Base-by-base conservation (phyloP, 495 filamentous ascomycete species). In the Oidiodendron maius region DNA sequence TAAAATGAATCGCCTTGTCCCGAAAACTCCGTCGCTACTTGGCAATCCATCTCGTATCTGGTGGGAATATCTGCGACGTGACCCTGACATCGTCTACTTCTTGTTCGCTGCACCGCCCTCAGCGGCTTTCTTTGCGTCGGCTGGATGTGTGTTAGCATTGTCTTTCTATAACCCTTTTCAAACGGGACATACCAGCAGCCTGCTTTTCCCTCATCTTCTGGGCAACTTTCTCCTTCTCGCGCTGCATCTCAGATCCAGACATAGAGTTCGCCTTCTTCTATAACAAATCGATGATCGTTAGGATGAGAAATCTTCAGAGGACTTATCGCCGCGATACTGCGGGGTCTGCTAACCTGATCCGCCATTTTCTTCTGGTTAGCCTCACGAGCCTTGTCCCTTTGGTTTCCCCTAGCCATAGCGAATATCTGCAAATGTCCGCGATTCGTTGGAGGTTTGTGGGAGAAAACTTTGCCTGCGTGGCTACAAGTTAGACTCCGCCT, bases 131-230 rank as follows among this genome's bases (percentile, higher is more conserved):
- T 69, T 76, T 24, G 71, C 74, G 51, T 77, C 69, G 61, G 74
- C 74, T 77, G 25, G 10, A 35, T 24, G 4, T 11, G 8, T 22
- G 18, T 54, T 22, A 48, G 38, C 36, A 43, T 23, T 10, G 3
- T 38, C 9, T 45, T 39, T 13, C 6, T 30, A 32, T n/a, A n/a
- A n/a, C n/a, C n/a, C n/a, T n/a, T n/a, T n/a, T n/a, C n/a, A n/a
- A n/a, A n/a, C n/a, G n/a, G 44, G 21, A 50, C 70, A 53, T 74
- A 95, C 89, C 89, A 52, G 83, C 84, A 51, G 71, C 76, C 68
- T 96, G 91, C 76, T 96, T 96, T 66, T 84, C 77, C 30, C 86
- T 78, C 91, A 96, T 96, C 64, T 87, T 89, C 30, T 76, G 74
- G 17, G 91, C 90, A 41, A 78, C 77, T 30, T 77, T 68, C 61